Evolutionary conservation across 2,329 filamentous ascomycete species (phyloP).

Genomic region (Claviceps sp.): DNA sequence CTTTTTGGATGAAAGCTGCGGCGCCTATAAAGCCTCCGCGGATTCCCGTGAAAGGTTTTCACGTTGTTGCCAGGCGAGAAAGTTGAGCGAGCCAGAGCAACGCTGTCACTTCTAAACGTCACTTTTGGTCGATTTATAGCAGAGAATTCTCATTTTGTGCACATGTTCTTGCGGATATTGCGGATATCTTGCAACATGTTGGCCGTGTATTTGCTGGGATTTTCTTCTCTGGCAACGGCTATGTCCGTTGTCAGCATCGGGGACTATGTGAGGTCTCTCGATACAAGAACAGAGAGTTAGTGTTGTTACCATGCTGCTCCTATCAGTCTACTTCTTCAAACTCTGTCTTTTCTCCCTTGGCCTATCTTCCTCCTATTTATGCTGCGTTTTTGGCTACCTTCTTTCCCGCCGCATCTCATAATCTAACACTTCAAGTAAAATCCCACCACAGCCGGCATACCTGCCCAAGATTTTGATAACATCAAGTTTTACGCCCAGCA

Average conservation of each 20-base stretch:
- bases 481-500: slow-evolving; percentile 39
- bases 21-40: neutral
- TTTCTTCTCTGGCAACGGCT: slow-evolving; percentile 14
- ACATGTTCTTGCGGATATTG: neutral
- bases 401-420: neutral
- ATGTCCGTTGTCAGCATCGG: slow-evolving; percentile 12
- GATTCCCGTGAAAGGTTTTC: neutral
- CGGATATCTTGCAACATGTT: slow-evolving; percentile 10
- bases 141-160: neutral
- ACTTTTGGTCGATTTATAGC: neutral
- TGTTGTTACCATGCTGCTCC: no score
- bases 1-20: no score
- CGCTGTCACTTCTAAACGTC: neutral
- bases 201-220: slow-evolving; percentile 13
- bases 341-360: neutral
- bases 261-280: slow-evolving; percentile 15
- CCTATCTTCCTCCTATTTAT: slow-evolving; percentile 12
- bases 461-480: slow-evolving; percentile 11
- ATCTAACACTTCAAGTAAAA: neutral
- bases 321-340: no score
- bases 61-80: neutral
- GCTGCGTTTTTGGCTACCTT: neutral
- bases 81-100: neutral
- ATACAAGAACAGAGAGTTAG: slow-evolving; percentile 13
- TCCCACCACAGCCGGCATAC: slow-evolving; percentile 10